Base-by-base conservation (phyloP, 1,139 yeast genomes). In the Pichia sp. region DNA sequence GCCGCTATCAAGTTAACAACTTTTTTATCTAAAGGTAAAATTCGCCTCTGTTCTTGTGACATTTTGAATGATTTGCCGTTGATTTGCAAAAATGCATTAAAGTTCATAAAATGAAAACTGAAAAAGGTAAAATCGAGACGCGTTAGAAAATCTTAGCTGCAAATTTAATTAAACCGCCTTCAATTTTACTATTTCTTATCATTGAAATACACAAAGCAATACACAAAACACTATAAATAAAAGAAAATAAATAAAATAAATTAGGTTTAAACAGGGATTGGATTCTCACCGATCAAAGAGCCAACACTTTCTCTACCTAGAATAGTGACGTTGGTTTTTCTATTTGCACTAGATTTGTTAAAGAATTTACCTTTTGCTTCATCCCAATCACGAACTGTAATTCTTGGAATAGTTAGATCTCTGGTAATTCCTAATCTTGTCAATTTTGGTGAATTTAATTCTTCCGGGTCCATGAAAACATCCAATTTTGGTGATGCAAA, bases 1-100 rank as follows among this genome's bases (percentile, higher is more conserved):
- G 99, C 99, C 0, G 99, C 99, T 31, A 95, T 93, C 55, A 85
- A 79, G 67, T 89, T 91, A 50, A 95, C 87, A 36, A 91, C 98
- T 5, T 78, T 64, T 30, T 71, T 71, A 42, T 84, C 90, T 14
- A 89, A 75, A 49, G 78, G 74, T 62, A 72, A 56, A 34, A 65
- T 54, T 22, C 48, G 38, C n/a, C 45, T 36, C 46, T 46, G 49
- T 22, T 34, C 30, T 31, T 46, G 16, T 14, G 27, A 5, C 42
- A 25, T 34, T n/a, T 34, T 34, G 22, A 8, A n/a, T 34, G 11
- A 14, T 34, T 16, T n/a, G 38, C 11, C 19, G 3, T 8, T n/a
- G 8, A n/a, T n/a, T n/a, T 34, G 22, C n/a, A 34, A n/a, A 18
- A 34, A n/a, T 7, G 8, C 38, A 18, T 3, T 7, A n/a, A 16